phyloP scores from a whole-genome alignment of 2,329 filamentous ascomycete genomes.

The Stagonosporopsis cucurbitacearum region DNA sequence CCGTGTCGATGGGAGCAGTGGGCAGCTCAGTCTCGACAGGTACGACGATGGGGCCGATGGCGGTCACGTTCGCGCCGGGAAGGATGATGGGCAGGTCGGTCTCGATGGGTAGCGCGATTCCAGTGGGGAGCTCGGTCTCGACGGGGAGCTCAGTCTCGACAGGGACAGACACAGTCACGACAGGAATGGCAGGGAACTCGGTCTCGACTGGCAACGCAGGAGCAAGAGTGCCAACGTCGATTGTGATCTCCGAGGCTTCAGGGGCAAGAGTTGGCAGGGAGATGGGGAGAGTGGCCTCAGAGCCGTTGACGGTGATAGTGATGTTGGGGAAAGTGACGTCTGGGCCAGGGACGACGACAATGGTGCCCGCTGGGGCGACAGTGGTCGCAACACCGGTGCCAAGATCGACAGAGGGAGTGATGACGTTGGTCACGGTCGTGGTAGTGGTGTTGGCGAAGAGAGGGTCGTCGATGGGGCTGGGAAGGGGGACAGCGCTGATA shows the following conservation, averaged over 20 bases:
- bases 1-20: background rate
- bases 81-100: background rate
- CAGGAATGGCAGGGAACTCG: background rate
- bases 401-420: conserved; percentile 2
- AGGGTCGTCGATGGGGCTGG: background rate
- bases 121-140: conserved; percentile 2
- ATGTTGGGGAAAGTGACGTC: conserved; percentile 12
- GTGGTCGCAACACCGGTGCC: conserved; percentile 2
- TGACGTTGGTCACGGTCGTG: conserved; percentile 4
- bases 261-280: background rate
- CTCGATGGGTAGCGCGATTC: background rate
- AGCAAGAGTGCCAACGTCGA: background rate
- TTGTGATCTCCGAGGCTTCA: background rate
- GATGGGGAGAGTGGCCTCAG: conserved; percentile 8
- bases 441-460: conserved; percentile 11
- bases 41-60: background rate
- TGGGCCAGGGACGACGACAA: conserved; percentile 4
- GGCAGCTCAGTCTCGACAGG: background rate
- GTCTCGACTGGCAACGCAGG: background rate
- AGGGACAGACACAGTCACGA: background rate
- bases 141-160: background rate
- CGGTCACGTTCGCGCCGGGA: background rate
- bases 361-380: conserved; percentile 6
- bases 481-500: conserved; percentile 6
- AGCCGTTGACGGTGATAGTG: conserved; percentile 10